A percentile compares a stretch with the other conserved stretches of the same genome.
These are phyloP conservation scores for Carex scoparia DNA, from an alignment of 176 grass and related monocot genomes.

Conservation along the genomic window DNA sequence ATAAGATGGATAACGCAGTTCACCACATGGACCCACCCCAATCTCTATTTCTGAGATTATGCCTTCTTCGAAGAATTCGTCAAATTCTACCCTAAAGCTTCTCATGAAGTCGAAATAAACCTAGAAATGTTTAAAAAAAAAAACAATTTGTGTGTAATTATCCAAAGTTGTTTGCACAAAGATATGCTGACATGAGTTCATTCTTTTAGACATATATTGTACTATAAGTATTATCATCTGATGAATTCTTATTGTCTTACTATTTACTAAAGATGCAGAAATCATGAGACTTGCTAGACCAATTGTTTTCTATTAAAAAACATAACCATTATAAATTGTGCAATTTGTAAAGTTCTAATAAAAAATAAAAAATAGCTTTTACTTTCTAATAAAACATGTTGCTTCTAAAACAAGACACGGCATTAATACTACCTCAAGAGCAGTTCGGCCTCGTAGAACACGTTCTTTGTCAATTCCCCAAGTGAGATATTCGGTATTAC, in stretches of 20 bases:
- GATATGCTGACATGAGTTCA: not conserved
- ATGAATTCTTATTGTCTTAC: not conserved
- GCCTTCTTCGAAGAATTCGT: slow-evolving; percentile 82
- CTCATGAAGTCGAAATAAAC: slow-evolving; percentile 99
- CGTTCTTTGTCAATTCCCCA: slow-evolving; percentile 90
- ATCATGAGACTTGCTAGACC: not conserved
- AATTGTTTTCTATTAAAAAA: not conserved
- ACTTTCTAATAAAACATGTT: not conserved
- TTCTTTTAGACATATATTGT: not conserved
- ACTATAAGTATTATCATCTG: not conserved
- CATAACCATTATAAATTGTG: not conserved
- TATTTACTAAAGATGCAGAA: not conserved
- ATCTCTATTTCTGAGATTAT: slow-evolving; percentile 80
- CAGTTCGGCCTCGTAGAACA: slow-evolving; percentile 66
- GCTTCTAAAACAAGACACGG: not conserved
- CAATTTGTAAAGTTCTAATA: not conserved
- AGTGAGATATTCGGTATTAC: slow-evolving; percentile 70
- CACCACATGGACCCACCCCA: slow-evolving; percentile 83
- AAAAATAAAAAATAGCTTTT: too few species aligned
- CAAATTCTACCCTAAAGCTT: slow-evolving; percentile 81
- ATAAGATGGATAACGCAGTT: slow-evolving; percentile 85
- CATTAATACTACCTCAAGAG: slow-evolving; percentile 53
- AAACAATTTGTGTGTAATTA: not conserved
- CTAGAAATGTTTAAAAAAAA: slow-evolving; percentile 22
- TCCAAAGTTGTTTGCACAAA: not conserved